Evolutionary conservation across 2,329 filamentous ascomycete genomes (phyloP), one percentile per base, ranked within the genome.

Genomic region (Clonostachys solani): DNA sequence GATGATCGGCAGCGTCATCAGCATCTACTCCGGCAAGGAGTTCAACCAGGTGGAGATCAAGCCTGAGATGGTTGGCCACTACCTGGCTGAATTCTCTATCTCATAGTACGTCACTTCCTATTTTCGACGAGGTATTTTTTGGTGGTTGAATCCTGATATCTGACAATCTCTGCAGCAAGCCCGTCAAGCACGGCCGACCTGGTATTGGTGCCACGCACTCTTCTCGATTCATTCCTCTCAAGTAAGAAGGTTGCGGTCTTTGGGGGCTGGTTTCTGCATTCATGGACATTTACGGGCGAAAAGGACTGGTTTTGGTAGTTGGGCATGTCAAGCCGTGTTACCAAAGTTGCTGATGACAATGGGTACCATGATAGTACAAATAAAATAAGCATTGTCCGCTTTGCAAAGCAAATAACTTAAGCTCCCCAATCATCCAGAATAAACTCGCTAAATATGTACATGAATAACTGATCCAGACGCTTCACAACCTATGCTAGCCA

Each of bases 31-130:
- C 61, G 94, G 94, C 72, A 99, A 99, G 87, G 92, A 97, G 79
- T 99, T 99, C 89, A 99, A 99, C 87, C 92, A 96, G 84, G 92
- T 99, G 66, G 94, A 99, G 79, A 94, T 99, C 81, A 96, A 96
- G 87, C 94, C 94, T 65, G 94, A 99, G 84, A 99, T 99, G 94
- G 94, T 99, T 76, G 94, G 94, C 74, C 92, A 97, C 83, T 96
- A 96, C 84, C 83, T 99, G 61, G 94, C 83, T 69, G 94, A 99
- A 80, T 99, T 99, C 85, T 96, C 92, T 62, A 99, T 99, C 81
- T 94, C 92, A 81, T 99, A 99, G 90, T 95, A 88, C 65, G 89
- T 90, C 17, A 15, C 23, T 16, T 17, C 29, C 19, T 4, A 7
- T 40, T 38, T 43, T n/a, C 33, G 29, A 33, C 16, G 10, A 13